Base-by-base conservation (phyloP, 208 protist genomes). In the Endotrypanum monterogeii region DNA sequence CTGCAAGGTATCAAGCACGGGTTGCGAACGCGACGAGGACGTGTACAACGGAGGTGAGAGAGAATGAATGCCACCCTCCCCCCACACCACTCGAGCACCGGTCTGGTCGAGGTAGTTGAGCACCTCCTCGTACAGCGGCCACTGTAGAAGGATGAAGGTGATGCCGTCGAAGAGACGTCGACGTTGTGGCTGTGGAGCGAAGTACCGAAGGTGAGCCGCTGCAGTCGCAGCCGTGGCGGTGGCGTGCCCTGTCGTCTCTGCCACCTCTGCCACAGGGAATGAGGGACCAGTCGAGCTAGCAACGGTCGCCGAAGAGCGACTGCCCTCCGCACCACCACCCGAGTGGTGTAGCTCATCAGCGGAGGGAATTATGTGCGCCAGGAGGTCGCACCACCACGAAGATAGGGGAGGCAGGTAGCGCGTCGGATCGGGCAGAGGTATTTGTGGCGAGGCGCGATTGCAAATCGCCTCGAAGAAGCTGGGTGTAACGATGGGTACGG, bases 131-230 rank as follows among this genome's bases (percentile, higher is more conserved):
- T 85, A 91, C 18, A 94, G 79, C 28, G 74, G 46, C 11, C 74
- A 79, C 76, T 94, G 90, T 23, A 93, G 63, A 5, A 87, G 78
- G n/a, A 94, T 77, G 66, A 94, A 90, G 25, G 75, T 86, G 28
- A 88, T 20, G 23, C 78, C 86, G 46, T 32, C 18, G 48, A 95
- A 86, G 23, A 95, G 77, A n/a, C 32, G 35, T 54, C 80, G 75
- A 6, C 90, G 82, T 73, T 79, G 77, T 32, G 70, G 66, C 20
- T 86, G 67, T 16, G 85, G 81, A 8, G 75, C 60, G 66, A 83
- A 81, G 65, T 62, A 82, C 5, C 44, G 65, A 9, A 79, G 57
- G 25, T 57, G 76, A 23, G 62, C 3, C 44, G 35, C 41, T 11
- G 63, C 44, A 16, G 60, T 14, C 58, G 58, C 14, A 32, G 28